phyloP scores from a whole-genome alignment of 1,284 basidiomycete species.

The Sporisorium reilianum region DNA sequence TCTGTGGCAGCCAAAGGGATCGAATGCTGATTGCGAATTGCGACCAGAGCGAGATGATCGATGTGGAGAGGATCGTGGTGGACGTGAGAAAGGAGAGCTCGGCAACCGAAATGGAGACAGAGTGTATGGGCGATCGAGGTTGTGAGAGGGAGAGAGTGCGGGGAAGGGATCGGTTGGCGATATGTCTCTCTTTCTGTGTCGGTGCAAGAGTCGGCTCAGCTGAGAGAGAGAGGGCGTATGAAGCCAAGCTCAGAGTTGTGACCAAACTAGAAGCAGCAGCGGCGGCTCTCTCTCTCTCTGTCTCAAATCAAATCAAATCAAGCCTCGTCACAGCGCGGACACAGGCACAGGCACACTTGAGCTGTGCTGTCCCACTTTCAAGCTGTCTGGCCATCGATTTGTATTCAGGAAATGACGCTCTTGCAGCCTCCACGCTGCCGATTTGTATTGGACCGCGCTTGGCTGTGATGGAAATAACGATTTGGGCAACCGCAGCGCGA shows the following conservation, averaged over 20 bases:
- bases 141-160: slow-evolving; percentile 10
- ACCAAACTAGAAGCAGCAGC: too few relatives aligned
- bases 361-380: not conserved
- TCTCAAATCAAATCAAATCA: not conserved
- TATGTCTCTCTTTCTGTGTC: not conserved
- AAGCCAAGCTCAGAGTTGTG: too few relatives aligned
- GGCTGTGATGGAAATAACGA: too few relatives aligned
- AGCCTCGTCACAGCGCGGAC: not conserved
- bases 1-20: not conserved
- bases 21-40: not conserved
- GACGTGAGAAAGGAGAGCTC: not conserved
- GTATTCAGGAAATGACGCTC: slow-evolving; percentile 11
- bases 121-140: slow-evolving; percentile 1
- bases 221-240: not conserved
- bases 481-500: too few relatives aligned
- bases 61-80: too few relatives aligned
- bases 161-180: slow-evolving; percentile 2
- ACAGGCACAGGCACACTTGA: not conserved
- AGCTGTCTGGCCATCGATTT: not conserved
- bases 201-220: too few relatives aligned
- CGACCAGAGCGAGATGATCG: not conserved
- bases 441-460: slow-evolving; percentile 13
- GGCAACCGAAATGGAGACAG: too few relatives aligned
- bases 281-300: not conserved
- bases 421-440: slow-evolving; percentile 13